Evolutionary conservation across 129 eudicot genomes (phyloP), one percentile per base, ranked within the genome.

Genomic region (Smallanthus sonchifolius): DNA sequence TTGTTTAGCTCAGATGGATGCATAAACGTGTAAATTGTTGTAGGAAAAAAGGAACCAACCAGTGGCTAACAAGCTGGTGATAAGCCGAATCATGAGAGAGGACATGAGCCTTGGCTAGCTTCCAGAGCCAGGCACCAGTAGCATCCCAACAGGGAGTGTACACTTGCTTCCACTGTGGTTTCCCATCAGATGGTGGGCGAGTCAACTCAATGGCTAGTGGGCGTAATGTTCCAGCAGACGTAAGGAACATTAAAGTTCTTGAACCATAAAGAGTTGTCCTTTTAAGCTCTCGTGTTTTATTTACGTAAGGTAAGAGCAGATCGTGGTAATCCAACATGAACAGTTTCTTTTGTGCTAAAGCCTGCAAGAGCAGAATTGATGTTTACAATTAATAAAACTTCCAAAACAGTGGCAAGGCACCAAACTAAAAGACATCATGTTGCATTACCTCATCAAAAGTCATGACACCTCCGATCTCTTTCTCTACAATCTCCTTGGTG

Each of bases 171-270:
- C 97, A 91, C 16, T 80, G 87, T 13, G 90, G 88, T 79, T 88
- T 91, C 2, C 67, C 95, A 2, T 78, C 82, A 0, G 65, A 28
- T 1, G 90, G 90, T 8, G 95, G 97, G 14, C 97, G 74, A 42
- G 92, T 84, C 57, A 91, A 84, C 87, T 91, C 97, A n/a, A 91
- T 88, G 70, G 92, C 97, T 11, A 91, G 10, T 5, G 95, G 97
- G 57, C 79, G 62, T 51, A 91, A 77, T 2, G 86, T 86, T 59
- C 89, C 86, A 0, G 17, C 37, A 14, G 85, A 76, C 7, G 79
- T 86, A 24, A 91, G 84, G 84, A 82, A 86, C 85, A 91, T 83
- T 40, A 91, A 14, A 9, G 97, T 86, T 55, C 97, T 85, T n/a
- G 97, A 91, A 76, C 92, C 97, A 60, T 91, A 88, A 1, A 91